Percentiles rank a stretch among this genome's conserved stretches.
phyloP scores from a whole-genome alignment of 2,329 filamentous ascomycete species.

The Diaporthe aspalathi region DNA sequence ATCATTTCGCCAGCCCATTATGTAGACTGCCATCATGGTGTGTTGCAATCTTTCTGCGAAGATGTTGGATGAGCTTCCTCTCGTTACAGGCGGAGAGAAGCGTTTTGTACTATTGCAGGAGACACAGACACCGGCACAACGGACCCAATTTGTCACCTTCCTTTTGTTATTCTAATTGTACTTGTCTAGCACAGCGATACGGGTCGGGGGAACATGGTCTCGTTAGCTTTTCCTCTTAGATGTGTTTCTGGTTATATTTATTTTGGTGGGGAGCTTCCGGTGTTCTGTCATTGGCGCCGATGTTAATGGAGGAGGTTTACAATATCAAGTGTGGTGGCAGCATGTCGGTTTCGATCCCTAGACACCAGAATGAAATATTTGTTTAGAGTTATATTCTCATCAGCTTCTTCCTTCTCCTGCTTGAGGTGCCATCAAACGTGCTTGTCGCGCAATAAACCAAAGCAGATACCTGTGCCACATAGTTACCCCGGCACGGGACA shows the following conservation, averaged over 20 bases:
- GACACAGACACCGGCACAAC: conserved; percentile 10
- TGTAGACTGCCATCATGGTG: conserved; percentile 5
- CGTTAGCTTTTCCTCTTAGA: not conserved
- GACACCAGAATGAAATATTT: conserved; percentile 26
- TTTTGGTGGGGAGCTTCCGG: conserved; percentile 18
- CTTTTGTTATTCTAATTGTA: conserved; percentile 17
- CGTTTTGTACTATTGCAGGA: not conserved
- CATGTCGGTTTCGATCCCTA: conserved; percentile 20
- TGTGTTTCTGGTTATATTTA: not conserved
- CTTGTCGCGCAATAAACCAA: no score
- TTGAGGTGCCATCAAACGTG: not conserved
- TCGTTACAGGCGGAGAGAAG: not conserved
- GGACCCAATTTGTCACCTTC: conserved; percentile 6
- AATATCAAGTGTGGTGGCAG: conserved; percentile 4
- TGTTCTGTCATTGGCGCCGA: conserved; percentile 18
- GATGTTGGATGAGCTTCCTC: not conserved
- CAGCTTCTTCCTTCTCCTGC: not conserved
- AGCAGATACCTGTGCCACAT: no score
- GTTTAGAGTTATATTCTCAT: not conserved
- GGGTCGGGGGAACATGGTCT: conserved; percentile 4
- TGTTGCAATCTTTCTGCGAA: not conserved
- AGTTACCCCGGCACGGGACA: no score
- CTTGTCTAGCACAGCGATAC: conserved; percentile 20
- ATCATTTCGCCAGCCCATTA: not conserved
- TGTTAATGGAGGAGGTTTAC: conserved; percentile 8